Percentiles rank a stretch among this genome's conserved stretches.
These are phyloP conservation scores for Babesia caballi DNA, from an alignment of 169 alveolate genomes.

Conservation along the genomic window DNA sequence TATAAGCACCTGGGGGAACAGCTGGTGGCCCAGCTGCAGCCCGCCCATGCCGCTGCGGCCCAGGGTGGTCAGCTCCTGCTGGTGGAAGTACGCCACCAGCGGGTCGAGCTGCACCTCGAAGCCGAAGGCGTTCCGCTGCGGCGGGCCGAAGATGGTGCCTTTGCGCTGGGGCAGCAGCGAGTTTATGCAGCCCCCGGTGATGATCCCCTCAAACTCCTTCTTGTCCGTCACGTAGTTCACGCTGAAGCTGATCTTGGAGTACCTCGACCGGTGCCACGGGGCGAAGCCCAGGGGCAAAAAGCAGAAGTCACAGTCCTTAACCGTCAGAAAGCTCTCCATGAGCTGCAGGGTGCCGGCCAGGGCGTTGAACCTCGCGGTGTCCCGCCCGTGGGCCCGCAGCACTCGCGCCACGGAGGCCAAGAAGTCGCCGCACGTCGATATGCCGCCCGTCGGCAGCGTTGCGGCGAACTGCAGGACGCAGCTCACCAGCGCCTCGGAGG, in stretches of 20 bases:
- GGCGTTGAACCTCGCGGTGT: neutral
- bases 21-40: constrained; percentile 17
- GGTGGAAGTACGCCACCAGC: constrained; percentile 9
- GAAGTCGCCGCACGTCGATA: neutral
- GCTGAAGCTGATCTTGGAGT: constrained; percentile 24
- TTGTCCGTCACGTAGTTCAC: constrained; percentile 21
- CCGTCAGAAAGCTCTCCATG: constrained; percentile 28
- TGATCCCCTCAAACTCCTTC: constrained; percentile 12
- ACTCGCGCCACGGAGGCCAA: neutral
- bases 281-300: constrained; percentile 33
- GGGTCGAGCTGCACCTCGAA: constrained; percentile 53
- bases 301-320: constrained; percentile 1
- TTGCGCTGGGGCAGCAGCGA: constrained; percentile 10
- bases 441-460: neutral
- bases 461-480: constrained; percentile 3
- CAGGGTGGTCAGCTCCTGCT: neutral
- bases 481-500: constrained; percentile 5
- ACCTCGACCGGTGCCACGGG: constrained; percentile 9
- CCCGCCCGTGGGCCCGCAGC: neutral
- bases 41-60: neutral
- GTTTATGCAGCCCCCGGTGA: constrained; percentile 48
- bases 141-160: constrained; percentile 18
- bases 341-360: neutral
- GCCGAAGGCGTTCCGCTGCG: constrained; percentile 44
- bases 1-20: constrained; percentile 50